Base-by-base conservation (phyloP, 2,329 filamentous ascomycete species). In the Penicillium decumbens region DNA sequence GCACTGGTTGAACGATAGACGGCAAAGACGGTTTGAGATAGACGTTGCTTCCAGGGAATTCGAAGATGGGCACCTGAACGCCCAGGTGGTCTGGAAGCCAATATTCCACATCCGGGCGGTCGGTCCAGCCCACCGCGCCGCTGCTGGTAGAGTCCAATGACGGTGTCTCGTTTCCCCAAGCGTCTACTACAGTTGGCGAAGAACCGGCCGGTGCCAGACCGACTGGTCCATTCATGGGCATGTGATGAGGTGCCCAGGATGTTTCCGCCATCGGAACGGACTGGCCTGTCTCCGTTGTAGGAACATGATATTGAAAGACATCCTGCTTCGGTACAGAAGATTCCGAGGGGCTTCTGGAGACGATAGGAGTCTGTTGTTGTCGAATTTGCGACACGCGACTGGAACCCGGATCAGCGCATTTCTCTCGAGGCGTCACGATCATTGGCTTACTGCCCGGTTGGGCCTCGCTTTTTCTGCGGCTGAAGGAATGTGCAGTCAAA, bases 401-500 rank as follows among this genome's bases (percentile, higher is more conserved):
- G 44, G n/a, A 15, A 25, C 32, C 38, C 42, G 37, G 49, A 48
- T 53, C 20, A 54, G 53, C 41, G 24, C 27, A 24, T 9, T 43
- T 30, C 43, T 41, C 24, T 30, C n/a, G n/a, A n/a, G n/a, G 59
- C 24, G 27, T 23, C 45, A 25, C 24, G 28, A 50, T 27, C n/a
- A 27, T n/a, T 40, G 32, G 66, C 67, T 65, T 57, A 70, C 67
- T 68, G 64, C 46, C 65, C 66, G 24, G 65, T 63, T 33, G 72
- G 57, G 4, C 72, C 72, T 39, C 72, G 64, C 48, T 72, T 73
- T 54, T 73, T 74, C 49, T 72, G 69, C 6, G 69, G 69, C 39
- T 68, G 64, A 33, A 72, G 65, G 50, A 71, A 74, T 6, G 71
- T 73, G 53, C 72, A 74, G 10, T 67, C 62, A 48, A 72, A 67